These are phyloP conservation scores for Trametes pubescens DNA, from an alignment of 1,284 basidiomycete species.

Conservation along the genomic window DNA sequence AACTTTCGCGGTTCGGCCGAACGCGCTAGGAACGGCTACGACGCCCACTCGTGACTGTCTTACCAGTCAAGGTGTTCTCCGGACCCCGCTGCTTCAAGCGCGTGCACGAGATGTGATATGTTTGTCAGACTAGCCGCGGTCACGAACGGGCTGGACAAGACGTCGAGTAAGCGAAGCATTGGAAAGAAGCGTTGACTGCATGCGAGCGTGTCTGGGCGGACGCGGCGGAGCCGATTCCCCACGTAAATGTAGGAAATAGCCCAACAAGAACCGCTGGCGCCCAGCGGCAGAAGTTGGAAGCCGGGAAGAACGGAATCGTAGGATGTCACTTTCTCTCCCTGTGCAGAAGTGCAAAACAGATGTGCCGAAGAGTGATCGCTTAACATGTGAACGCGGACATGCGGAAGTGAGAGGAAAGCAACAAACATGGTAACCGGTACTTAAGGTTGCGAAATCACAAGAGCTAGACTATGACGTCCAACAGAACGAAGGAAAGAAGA, in stretches of 20 bases:
- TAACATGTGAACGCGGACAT: neutral
- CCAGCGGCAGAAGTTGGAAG: neutral
- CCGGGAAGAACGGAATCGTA: neutral
- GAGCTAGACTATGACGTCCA: neutral
- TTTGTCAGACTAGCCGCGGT: conserved; percentile 14
- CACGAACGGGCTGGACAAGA: neutral
- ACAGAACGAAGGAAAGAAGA: neutral
- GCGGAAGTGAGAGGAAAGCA: conserved; percentile 1
- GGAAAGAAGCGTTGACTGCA: neutral
- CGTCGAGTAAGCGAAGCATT: conserved; percentile 2
- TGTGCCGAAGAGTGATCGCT: too few species aligned
- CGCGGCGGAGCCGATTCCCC: neutral
- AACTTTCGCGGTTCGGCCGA: conserved; percentile 13
- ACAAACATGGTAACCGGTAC: neutral
- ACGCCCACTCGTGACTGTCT: conserved; percentile 25
- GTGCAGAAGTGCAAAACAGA: neutral
- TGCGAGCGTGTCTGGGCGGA: neutral
- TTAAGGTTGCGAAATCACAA: neutral
- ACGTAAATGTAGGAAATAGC: neutral
- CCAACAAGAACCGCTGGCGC: neutral
- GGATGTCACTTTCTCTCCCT: neutral
- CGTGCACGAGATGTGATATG: neutral
- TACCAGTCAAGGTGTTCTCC: neutral
- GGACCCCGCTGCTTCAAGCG: neutral
- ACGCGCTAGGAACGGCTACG: conserved; percentile 2